Evolutionary conservation across 805 yeast genomes (phyloP), one percentile per base, ranked within the genome.

Genomic region (Wickerhamomyces chambardii): DNA sequence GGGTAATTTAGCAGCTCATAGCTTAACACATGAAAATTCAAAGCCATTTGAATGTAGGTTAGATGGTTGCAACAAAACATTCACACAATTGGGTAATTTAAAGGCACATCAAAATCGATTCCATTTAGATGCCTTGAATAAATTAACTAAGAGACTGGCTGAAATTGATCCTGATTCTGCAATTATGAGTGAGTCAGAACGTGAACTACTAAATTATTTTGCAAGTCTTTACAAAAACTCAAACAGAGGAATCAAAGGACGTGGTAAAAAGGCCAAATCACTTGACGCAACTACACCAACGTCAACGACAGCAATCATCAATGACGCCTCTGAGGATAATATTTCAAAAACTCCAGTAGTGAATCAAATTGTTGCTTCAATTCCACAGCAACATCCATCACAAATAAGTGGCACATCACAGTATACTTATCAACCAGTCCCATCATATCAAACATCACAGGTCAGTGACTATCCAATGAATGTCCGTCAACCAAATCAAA

Each of bases 81-180:
- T 89, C 50, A 84, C 96, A 1, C 97, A 89, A 61, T 66, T 89
- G 47, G 97, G 97, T 4, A 89, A 89, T 51, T 69, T 89, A 65
- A 89, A 90, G 58, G 84, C 95, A 2, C 97, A 90, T 57, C 97
- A 89, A 53, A 90, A 89, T 58, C 68, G 89, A 47, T 86, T 87
- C 52, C 97, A 87, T 56, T 58, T 77, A 43, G 73, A 73, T 14
- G 78, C 94, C 0, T 64, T 90, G 43, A 75, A 75, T 44, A 64
- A 63, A 24, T 63, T 87, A 52, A 84, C 94, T 2, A 72, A 66
- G 39, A 73, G 68, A 45, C 58, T 83, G 41, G 87, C 90, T 1
- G 78, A 74, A 43, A 58, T 77, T 36, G 73, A 78, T 16, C 69
- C 73, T 4, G 64, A 68, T 29, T 61, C 63, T 39, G 57, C 59